A percentile compares a stretch with the other conserved stretches of the same genome.
Conservation (phyloP, 805 yeast genomes). For the Cyberlindnera lachancei region DNA sequence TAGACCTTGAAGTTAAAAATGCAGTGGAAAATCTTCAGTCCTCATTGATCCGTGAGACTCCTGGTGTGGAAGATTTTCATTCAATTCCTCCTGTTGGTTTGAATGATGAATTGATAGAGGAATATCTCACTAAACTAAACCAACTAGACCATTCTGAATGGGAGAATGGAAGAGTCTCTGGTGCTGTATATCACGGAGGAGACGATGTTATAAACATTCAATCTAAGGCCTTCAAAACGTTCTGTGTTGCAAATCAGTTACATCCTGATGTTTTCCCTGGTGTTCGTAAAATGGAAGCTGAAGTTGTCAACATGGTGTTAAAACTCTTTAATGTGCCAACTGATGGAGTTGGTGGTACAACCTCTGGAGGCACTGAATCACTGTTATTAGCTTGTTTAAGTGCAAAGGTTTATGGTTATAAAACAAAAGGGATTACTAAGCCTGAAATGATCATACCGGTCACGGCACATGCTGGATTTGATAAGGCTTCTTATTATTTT, state of each 20-base stretch:
- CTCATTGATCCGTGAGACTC: conserved; percentile 49
- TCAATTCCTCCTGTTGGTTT: conserved; percentile 58
- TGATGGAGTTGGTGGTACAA: conserved; percentile 66
- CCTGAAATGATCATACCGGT: conserved; percentile 89
- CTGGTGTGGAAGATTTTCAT: conserved; percentile 34
- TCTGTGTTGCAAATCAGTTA: conserved; percentile 84
- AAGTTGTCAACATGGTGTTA: conserved; percentile 87
- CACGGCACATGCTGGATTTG: conserved; percentile 92
- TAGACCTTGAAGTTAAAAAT: conserved; percentile 51
- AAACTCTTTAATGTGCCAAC: conserved; percentile 75
- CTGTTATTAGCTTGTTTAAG: conserved; percentile 77
- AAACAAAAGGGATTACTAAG: conserved; percentile 46
- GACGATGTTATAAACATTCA: conserved; percentile 67
- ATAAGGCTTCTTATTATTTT: conserved; percentile 87
- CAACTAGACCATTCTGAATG: conserved; percentile 64
- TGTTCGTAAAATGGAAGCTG: conserved; percentile 92
- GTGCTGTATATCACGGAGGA: conserved; percentile 97
- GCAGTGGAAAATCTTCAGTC: conserved; percentile 45
- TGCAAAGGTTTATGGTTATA: conserved; percentile 71
- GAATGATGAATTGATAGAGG: conserved; percentile 35
- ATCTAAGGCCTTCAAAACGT: conserved; percentile 65
- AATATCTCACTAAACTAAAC: conserved; percentile 43
- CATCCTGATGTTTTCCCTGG: conserved; percentile 98
- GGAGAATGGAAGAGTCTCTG: conserved; percentile 82
- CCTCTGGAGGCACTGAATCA: conserved; percentile 96